Evolutionary conservation across 164 flowering plant genomes (phyloP), one percentile per base, ranked within the genome.

Genomic region (Vitis rotundifolia): DNA sequence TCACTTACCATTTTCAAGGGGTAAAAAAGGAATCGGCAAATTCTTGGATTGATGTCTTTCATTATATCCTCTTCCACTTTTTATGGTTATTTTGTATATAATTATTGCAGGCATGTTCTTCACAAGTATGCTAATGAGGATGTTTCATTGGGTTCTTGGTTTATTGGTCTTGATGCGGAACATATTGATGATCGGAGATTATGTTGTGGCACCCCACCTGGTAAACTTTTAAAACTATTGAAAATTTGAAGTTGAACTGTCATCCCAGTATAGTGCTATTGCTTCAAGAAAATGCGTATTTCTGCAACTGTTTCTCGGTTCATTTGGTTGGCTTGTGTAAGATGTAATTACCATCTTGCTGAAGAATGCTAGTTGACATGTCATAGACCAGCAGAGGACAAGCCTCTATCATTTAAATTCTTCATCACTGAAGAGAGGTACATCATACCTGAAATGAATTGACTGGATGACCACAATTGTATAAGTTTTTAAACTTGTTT

Each of bases 111-210:
- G 83, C 84, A 84, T 63, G 79, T 86, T 2, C 78, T 87, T 15
- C 91, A 87, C 79, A 87, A 80, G 68, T 87, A 81, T 71, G 88
- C 91, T 5, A 88, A 88, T 68, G 91, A 88, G 71, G 91, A 88
- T 59, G 89, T 88, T 47, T 81, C 91, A 5, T 29, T 88, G 69
- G 91, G 91, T 65, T 70, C 91, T 50, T 88, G 91, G 91, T 83
- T 88, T 57, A 86, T 88, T 64, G 91, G 91, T 18, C 83, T 88
- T 47, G 88, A 88, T 28, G 89, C 81, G 59, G 76, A 88, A 71
- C 87, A 86, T 59, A 79, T 88, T 10, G 91, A 88, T 64, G 91
- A 88, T 66, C 68, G 89, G 31, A 83, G 89, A 69, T 72, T 88
- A 37, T 88, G 89, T 31, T 88, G 91, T 73, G 91, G 91, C 51